These are phyloP conservation scores for Emergomyces orientalis DNA, from an alignment of 2,329 filamentous ascomycete genomes.

Conservation along the genomic window DNA sequence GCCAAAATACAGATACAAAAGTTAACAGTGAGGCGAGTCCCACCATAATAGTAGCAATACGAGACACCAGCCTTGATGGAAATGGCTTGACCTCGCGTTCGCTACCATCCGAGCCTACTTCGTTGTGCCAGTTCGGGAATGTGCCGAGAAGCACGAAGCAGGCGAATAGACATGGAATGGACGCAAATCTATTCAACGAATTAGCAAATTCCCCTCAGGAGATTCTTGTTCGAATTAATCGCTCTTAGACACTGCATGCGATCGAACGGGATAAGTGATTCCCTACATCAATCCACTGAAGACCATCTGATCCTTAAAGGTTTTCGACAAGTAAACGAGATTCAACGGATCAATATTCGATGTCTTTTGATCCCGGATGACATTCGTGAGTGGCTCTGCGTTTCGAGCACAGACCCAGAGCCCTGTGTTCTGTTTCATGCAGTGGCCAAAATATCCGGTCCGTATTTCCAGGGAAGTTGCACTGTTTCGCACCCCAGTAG, in stretches of 20 bases:
- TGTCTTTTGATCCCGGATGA: slow-evolving; percentile 48
- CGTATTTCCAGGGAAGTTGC: slow-evolving; percentile 75
- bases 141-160: slow-evolving; percentile 91
- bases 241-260: slow-evolving; percentile 5
- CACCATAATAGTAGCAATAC: slow-evolving; percentile 86
- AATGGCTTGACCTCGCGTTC: slow-evolving; percentile 90
- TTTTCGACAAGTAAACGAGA: slow-evolving; percentile 22
- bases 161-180: slow-evolving; percentile 92
- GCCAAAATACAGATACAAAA: slow-evolving; percentile 51
- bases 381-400: slow-evolving; percentile 81
- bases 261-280: neutral
- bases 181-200: slow-evolving; percentile 64
- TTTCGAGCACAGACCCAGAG: slow-evolving; percentile 96
- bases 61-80: slow-evolving; percentile 81
- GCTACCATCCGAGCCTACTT: slow-evolving; percentile 67
- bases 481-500: slow-evolving; percentile 83
- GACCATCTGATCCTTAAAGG: slow-evolving; percentile 14
- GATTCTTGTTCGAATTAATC: slow-evolving; percentile 13
- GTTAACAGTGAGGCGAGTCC: slow-evolving; percentile 58
- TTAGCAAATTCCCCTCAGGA: neutral
- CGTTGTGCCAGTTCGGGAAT: slow-evolving; percentile 95
- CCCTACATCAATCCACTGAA: slow-evolving; percentile 17
- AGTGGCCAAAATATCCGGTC: slow-evolving; percentile 97
- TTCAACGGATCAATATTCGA: slow-evolving; percentile 94
- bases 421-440: slow-evolving; percentile 82